A percentile compares a stretch with the other conserved stretches of the same genome.
phyloP scores from a whole-genome alignment of 2,329 filamentous ascomycete species.

The Berkeleyomyces rouxiae region DNA sequence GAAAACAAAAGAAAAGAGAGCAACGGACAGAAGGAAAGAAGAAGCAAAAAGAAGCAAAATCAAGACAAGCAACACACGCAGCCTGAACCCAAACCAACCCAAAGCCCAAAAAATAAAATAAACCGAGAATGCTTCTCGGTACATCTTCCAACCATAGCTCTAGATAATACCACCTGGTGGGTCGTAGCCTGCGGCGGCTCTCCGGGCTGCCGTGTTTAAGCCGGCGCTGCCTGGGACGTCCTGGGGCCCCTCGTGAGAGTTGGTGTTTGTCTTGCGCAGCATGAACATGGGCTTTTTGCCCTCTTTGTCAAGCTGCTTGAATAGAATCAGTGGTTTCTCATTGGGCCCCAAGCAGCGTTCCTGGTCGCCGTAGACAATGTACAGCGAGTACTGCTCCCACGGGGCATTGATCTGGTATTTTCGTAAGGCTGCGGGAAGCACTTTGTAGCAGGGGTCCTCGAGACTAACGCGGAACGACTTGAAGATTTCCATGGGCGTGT shows the following conservation, averaged over 20 bases:
- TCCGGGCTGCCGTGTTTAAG: slow-evolving; percentile 28
- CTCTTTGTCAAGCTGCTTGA: slow-evolving; percentile 94
- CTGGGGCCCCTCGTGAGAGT: slow-evolving; percentile 27
- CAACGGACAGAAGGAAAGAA: neutral
- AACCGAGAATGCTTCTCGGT: neutral
- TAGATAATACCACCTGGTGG: slow-evolving; percentile 45
- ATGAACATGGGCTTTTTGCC: slow-evolving; percentile 99
- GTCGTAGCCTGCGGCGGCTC: slow-evolving; percentile 33
- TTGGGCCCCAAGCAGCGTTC: slow-evolving; percentile 83
- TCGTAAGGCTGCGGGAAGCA: slow-evolving; percentile 83
- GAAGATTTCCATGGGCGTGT: slow-evolving; percentile 77
- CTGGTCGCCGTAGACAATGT: slow-evolving; percentile 97
- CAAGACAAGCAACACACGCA: neutral
- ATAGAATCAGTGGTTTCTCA: slow-evolving; percentile 85
- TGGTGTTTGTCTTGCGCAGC: slow-evolving; percentile 53
- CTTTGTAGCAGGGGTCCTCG: slow-evolving; percentile 95
- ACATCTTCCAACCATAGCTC: slow-evolving; percentile 7
- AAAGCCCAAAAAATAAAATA: no score
- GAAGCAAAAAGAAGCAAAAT: neutral
- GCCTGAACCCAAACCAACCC: neutral
- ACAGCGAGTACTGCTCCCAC: slow-evolving; percentile 92
- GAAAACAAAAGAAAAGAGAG: neutral
- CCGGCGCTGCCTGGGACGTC: slow-evolving; percentile 39
- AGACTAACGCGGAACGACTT: slow-evolving; percentile 97
- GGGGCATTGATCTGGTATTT: slow-evolving; percentile 98